phyloP scores from a whole-genome alignment of 164 flowering plant genomes.

The Piper longum region DNA sequence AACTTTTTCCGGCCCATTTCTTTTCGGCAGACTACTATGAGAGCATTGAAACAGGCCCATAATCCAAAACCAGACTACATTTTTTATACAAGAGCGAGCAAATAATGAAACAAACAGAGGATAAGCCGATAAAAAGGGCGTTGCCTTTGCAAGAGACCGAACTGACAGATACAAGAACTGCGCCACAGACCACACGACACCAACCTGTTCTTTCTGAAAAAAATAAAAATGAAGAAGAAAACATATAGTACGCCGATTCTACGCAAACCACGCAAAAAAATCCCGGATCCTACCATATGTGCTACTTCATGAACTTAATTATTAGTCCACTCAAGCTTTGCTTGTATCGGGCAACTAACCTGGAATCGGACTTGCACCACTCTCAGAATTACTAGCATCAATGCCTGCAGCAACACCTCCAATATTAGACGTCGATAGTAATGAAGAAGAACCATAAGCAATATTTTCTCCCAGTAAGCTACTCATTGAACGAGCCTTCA shows the following conservation, averaged over 20 bases:
- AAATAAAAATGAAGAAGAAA: too few relatives aligned
- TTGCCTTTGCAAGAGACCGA: neutral
- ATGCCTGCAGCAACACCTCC: neutral
- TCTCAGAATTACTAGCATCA: neutral
- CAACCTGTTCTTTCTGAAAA: neutral
- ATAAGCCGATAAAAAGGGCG: too few relatives aligned
- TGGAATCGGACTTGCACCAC: neutral
- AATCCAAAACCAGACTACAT: too few relatives aligned
- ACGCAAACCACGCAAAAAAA: neutral
- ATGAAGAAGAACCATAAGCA: slow-evolving; percentile 5
- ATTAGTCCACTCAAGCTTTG: neutral
- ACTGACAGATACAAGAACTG: neutral
- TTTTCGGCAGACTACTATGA: too few relatives aligned
- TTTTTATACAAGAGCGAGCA: neutral
- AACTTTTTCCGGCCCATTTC: too few relatives aligned
- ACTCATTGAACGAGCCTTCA: slow-evolving; percentile 66
- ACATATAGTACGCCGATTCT: too few relatives aligned
- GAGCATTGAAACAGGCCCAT: too few relatives aligned
- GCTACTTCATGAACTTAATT: neutral
- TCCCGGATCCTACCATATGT: too few relatives aligned
- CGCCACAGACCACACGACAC: neutral
- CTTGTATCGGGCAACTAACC: neutral
- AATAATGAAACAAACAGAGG: neutral
- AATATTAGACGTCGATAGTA: neutral
- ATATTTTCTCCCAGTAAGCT: slow-evolving; percentile 39